These are phyloP conservation scores for Colletotrichum nymphaeae DNA, from an alignment of 2,329 filamentous ascomycete genomes.

Conservation along the genomic window DNA sequence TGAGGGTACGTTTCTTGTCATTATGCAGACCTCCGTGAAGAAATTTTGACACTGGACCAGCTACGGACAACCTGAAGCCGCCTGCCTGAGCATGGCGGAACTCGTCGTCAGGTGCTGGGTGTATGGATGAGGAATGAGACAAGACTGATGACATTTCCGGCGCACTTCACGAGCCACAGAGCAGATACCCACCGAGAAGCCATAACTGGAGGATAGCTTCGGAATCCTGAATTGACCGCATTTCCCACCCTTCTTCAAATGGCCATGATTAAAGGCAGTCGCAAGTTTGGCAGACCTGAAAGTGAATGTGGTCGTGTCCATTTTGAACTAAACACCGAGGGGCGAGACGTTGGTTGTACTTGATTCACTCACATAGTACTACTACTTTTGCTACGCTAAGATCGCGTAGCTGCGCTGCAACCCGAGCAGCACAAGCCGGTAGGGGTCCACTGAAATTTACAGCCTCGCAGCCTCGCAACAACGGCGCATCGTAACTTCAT, in stretches of 20 bases:
- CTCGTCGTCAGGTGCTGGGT: background rate
- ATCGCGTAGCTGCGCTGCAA: background rate
- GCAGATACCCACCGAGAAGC: constrained; percentile 8
- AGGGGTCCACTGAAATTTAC: constrained; percentile 31
- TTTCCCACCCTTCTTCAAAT: too few relatives aligned
- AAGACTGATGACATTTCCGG: constrained; percentile 2
- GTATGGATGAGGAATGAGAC: constrained; percentile 26
- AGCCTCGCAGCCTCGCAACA: constrained; percentile 48
- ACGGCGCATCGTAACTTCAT: constrained; percentile 21
- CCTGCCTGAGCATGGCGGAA: constrained; percentile 65
- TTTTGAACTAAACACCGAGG: too few relatives aligned
- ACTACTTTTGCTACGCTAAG: background rate
- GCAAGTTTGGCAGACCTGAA: too few relatives aligned
- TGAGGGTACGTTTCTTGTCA: constrained; percentile 73
- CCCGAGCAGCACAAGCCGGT: background rate
- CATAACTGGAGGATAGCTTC: background rate
- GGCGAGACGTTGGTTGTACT: background rate
- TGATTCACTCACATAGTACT: background rate
- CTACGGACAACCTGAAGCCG: constrained; percentile 71
- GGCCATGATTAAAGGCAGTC: too few relatives aligned
- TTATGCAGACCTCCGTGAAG: background rate
- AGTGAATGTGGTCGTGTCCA: background rate
- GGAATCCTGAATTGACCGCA: background rate
- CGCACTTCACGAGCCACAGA: background rate
- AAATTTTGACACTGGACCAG: background rate